A percentile compares a stretch with the other conserved stretches of the same genome.
Evolutionary conservation across 257 asterid species (phyloP).

Genomic region (Jaltomata sinuosa): DNA sequence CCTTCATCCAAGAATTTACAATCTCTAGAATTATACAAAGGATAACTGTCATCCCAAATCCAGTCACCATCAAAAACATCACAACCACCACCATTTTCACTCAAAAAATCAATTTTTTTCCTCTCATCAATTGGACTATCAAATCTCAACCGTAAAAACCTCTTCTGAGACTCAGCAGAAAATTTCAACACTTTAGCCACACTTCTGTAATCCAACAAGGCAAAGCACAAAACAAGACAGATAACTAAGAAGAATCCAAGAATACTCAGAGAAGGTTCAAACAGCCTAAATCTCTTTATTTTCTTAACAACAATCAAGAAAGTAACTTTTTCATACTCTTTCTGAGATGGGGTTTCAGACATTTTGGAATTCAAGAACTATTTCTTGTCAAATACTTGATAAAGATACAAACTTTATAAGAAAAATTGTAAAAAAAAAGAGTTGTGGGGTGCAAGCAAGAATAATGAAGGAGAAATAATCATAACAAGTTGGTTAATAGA

Average conservation of each 20-base stretch:
- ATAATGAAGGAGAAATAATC: conserved; percentile 21
- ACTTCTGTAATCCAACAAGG: conserved; percentile 50
- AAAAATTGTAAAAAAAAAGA: neutral
- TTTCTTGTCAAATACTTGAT: neutral
- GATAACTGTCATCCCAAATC: conserved; percentile 94
- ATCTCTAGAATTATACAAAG: conserved; percentile 62
- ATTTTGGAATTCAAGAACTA: conserved; percentile 5
- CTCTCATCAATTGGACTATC: conserved; percentile 20
- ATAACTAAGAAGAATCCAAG: conserved; percentile 50
- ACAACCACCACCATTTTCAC: conserved; percentile 47
- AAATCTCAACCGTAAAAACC: conserved; percentile 47
- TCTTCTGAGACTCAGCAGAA: conserved; percentile 46
- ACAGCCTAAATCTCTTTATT: conserved; percentile 59
- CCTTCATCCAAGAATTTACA: conserved; percentile 86
- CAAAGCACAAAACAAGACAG: conserved; percentile 51
- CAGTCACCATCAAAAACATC: conserved; percentile 92
- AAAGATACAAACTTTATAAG: neutral
- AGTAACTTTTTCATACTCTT: conserved; percentile 17
- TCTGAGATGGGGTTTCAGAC: conserved; percentile 30
- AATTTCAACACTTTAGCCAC: conserved; percentile 43
- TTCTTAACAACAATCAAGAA: conserved; percentile 45
- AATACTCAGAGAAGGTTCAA: conserved; percentile 72
- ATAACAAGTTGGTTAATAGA: conserved; percentile 18
- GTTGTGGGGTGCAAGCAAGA: conserved; percentile 37
- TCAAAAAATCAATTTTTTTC: conserved; percentile 51